Evolutionary conservation across 768 basidiomycete genomes (phyloP).

Genomic region (Auriscalpium microsporum): DNA sequence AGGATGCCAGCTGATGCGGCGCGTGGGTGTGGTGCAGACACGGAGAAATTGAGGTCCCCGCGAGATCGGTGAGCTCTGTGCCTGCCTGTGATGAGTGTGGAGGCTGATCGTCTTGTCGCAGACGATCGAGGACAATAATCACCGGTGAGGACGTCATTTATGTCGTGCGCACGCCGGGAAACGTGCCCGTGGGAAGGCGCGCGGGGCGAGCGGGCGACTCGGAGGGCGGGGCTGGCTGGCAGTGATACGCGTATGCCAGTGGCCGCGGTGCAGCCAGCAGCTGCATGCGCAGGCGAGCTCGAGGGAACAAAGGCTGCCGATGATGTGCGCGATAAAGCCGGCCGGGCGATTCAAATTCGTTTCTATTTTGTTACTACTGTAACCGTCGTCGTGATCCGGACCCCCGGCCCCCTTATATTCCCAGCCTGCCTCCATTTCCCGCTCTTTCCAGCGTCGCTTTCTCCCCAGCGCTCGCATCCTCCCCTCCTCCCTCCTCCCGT

Average conservation of each 20-base stretch:
- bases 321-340: too few species aligned
- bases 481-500: constrained; percentile 23
- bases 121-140: background rate
- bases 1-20: background rate
- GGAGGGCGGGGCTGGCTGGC: too few species aligned
- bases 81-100: background rate
- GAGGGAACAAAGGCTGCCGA: too few species aligned
- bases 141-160: background rate
- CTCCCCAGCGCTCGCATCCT: constrained; percentile 17
- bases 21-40: background rate
- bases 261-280: too few species aligned
- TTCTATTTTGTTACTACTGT: too few species aligned
- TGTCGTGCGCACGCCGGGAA: constrained; percentile 28
- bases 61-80: background rate
- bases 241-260: too few species aligned
- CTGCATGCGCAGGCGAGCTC: too few species aligned
- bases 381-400: background rate
- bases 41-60: background rate
- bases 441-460: constrained; percentile 19
- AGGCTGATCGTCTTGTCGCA: background rate
- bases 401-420: constrained; percentile 27
- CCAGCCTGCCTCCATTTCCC: constrained; percentile 16
- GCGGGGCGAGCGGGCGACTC: too few species aligned
- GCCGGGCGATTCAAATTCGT: too few species aligned
- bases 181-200: constrained; percentile 32